Evolutionary conservation across 768 basidiomycete species (phyloP).

Genomic region (Suillus lakei): DNA sequence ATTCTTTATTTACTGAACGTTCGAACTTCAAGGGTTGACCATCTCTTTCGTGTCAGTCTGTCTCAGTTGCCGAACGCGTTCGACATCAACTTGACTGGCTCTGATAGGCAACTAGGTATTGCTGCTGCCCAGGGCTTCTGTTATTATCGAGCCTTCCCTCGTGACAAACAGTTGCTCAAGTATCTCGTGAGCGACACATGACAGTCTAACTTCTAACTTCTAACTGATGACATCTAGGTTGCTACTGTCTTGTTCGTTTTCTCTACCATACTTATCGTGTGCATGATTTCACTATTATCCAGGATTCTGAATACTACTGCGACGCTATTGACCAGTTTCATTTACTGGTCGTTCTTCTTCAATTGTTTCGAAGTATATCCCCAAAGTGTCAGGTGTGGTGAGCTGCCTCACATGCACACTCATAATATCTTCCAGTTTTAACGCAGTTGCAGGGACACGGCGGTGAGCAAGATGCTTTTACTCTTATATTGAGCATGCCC

Average conservation of each 20-base stretch:
- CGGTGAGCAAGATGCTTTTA: neutral
- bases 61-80: neutral
- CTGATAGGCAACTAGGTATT: conserved; percentile 7
- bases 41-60: neutral
- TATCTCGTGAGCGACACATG: conserved; percentile 7
- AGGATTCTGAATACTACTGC: neutral
- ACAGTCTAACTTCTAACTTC: neutral
- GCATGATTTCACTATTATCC: neutral
- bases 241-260: neutral
- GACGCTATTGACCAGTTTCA: neutral
- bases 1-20: neutral
- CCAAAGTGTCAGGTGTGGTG: neutral
- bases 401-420: neutral
- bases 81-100: neutral
- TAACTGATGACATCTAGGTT: neutral
- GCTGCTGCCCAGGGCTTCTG: neutral
- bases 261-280: neutral
- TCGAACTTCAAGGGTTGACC: neutral
- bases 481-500: neutral
- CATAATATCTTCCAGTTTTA: neutral
- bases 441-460: neutral
- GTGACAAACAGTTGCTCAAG: conserved; percentile 2
- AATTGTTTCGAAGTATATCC: neutral
- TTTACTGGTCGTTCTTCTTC: neutral
- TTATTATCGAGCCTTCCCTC: conserved; percentile 7